Percentiles rank a stretch among this genome's conserved stretches.
These are phyloP conservation scores for Tilletia indica DNA, from an alignment of 1,284 basidiomycete genomes.

Conservation along the genomic window DNA sequence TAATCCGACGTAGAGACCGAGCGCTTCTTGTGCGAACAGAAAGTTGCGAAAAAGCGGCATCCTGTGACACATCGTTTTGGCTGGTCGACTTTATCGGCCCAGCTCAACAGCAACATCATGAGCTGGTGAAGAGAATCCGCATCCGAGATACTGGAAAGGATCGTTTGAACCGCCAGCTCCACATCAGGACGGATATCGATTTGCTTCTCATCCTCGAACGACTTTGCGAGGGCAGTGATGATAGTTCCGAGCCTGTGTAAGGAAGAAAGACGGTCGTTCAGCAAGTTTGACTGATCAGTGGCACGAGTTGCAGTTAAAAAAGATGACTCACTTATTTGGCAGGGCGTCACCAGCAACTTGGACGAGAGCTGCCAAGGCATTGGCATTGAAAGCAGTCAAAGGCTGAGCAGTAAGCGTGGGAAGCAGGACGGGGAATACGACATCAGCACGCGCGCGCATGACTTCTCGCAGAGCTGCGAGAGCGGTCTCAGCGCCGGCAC, in stretches of 20 bases:
- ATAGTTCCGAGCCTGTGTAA: slow-evolving; percentile 37
- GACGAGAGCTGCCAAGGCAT: slow-evolving; percentile 82
- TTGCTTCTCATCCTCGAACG: slow-evolving; percentile 43
- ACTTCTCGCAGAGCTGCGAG: slow-evolving; percentile 85
- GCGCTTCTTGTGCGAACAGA: slow-evolving; percentile 43
- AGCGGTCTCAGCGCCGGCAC: slow-evolving; percentile 77
- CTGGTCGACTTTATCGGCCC: slow-evolving; percentile 41
- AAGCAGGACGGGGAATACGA: slow-evolving; percentile 96
- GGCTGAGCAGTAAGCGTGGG: slow-evolving; percentile 86
- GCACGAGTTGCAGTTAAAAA: not conserved
- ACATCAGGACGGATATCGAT: slow-evolving; percentile 25
- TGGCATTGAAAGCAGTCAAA: slow-evolving; percentile 93
- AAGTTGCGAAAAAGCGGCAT: slow-evolving; percentile 44
- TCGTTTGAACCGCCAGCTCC: not conserved
- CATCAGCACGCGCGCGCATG: slow-evolving; percentile 58
- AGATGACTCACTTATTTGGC: slow-evolving; percentile 54
- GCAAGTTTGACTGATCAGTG: not conserved
- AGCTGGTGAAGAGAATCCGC: slow-evolving; percentile 51
- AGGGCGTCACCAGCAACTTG: slow-evolving; percentile 88
- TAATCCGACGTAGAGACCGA: slow-evolving; percentile 61
- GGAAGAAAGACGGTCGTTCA: not conserved
- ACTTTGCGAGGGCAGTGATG: slow-evolving; percentile 47
- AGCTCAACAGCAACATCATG: slow-evolving; percentile 52
- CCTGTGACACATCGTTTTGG: slow-evolving; percentile 39
- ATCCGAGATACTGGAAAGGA: slow-evolving; percentile 32